phyloP scores from a whole-genome alignment of 2,329 filamentous ascomycete species.

The Hymenoscyphus repandus region DNA sequence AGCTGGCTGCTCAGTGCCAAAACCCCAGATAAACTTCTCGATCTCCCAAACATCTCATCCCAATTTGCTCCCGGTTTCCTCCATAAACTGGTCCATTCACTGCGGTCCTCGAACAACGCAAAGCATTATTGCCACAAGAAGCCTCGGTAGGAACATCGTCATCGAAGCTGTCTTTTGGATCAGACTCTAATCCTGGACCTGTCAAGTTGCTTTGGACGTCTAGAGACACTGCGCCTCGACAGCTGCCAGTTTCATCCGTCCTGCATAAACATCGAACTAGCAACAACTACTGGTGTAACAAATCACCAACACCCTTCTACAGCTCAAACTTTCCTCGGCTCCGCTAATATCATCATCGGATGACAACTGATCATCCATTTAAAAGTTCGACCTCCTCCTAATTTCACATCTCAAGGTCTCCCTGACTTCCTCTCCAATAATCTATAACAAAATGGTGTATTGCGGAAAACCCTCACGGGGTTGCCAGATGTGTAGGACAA shows the following conservation, averaged over 20 bases:
- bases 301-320: neutral
- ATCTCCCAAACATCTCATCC: slow-evolving; percentile 14
- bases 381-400: neutral
- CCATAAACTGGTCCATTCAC: slow-evolving; percentile 5
- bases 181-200: too few relatives aligned
- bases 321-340: neutral
- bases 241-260: slow-evolving; percentile 22
- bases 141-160: too few relatives aligned
- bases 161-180: too few relatives aligned
- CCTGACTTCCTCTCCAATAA: neutral
- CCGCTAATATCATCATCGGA: too few relatives aligned
- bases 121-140: neutral
- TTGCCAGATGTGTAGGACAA: slow-evolving; percentile 69
- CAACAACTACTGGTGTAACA: neutral
- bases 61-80: slow-evolving; percentile 19
- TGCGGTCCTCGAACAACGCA: slow-evolving; percentile 7
- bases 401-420: neutral
- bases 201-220: neutral
- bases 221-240: slow-evolving; percentile 1
- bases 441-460: slow-evolving; percentile 50
- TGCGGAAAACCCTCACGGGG: slow-evolving; percentile 62
- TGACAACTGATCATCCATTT: too few relatives aligned
- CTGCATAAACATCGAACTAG: neutral
- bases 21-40: slow-evolving; percentile 3
- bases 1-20: neutral